A percentile compares a stretch with the other conserved stretches of the same genome.
phyloP scores from a whole-genome alignment of 768 basidiomycete genomes.

The Pholiota molesta region DNA sequence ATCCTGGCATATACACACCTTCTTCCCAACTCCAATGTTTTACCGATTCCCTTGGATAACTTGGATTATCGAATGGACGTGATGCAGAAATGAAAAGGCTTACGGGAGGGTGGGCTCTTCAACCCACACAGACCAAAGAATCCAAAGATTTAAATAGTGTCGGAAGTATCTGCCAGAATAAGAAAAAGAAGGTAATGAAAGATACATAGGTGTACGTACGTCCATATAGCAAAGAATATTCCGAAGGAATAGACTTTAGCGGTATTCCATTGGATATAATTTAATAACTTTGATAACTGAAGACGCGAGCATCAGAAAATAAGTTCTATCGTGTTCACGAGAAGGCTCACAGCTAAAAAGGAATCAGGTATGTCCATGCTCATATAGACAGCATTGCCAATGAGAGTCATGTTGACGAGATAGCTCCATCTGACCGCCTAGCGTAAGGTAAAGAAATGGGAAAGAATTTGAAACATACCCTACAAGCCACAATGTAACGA shows the following conservation, averaged over 20 bases:
- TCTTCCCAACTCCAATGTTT: slow-evolving; percentile 60
- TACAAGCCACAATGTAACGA: slow-evolving; percentile 94
- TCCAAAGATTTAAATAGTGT: slow-evolving; percentile 85
- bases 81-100: slow-evolving; percentile 30
- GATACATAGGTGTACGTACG: slow-evolving; percentile 52
- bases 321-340: background rate
- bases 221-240: slow-evolving; percentile 75
- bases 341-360: slow-evolving; percentile 72
- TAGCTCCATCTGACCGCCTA: slow-evolving; percentile 74
- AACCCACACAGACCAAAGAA: slow-evolving; percentile 85
- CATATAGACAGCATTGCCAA: slow-evolving; percentile 90
- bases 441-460: slow-evolving; percentile 2
- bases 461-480: slow-evolving; percentile 52
- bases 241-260: slow-evolving; percentile 66
- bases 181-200: background rate
- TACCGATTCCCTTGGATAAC: slow-evolving; percentile 46
- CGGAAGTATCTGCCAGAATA: slow-evolving; percentile 79
- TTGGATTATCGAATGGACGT: slow-evolving; percentile 7
- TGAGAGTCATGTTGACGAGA: slow-evolving; percentile 74
- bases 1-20: slow-evolving; percentile 71
- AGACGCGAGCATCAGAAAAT: slow-evolving; percentile 4
- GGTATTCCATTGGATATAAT: slow-evolving; percentile 76
- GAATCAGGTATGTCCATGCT: slow-evolving; percentile 97
- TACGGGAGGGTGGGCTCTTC: slow-evolving; percentile 80
- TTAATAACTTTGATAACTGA: slow-evolving; percentile 83